These are phyloP conservation scores for Pseudomassariella vexata DNA, from an alignment of 2,329 filamentous ascomycete species.

Conservation along the genomic window DNA sequence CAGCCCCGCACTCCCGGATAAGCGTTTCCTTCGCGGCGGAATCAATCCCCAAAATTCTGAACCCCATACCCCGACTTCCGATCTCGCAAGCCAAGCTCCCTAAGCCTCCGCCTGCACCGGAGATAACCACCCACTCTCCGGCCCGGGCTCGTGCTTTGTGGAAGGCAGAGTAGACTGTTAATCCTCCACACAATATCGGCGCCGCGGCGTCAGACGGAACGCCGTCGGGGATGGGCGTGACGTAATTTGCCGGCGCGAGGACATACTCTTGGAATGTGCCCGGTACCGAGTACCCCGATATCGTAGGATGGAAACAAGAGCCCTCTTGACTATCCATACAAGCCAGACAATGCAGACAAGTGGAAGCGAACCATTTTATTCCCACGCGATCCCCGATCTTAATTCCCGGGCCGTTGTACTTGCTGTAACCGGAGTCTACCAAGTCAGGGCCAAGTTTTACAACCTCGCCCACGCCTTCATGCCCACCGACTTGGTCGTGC, in stretches of 20 bases:
- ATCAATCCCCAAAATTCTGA: conserved; percentile 62
- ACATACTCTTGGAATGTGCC: conserved; percentile 71
- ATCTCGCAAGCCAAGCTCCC: conserved; percentile 42
- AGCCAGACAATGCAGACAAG: conserved; percentile 46
- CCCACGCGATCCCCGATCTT: conserved; percentile 65
- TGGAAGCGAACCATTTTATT: conserved; percentile 60
- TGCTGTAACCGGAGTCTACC: background rate
- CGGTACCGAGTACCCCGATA: conserved; percentile 63
- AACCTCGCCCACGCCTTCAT: conserved; percentile 62
- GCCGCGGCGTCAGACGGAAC: conserved; percentile 56
- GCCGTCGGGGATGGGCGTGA: conserved; percentile 61
- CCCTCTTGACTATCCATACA: conserved; percentile 55
- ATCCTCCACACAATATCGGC: conserved; percentile 62
- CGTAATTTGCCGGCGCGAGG: conserved; percentile 58
- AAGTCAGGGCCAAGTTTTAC: conserved; percentile 52
- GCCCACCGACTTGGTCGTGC: conserved; percentile 59
- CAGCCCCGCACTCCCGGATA: conserved; percentile 54
- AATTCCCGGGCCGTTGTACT: conserved; percentile 46
- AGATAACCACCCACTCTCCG: conserved; percentile 56
- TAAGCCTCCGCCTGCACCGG: conserved; percentile 57
- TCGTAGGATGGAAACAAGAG: conserved; percentile 54
- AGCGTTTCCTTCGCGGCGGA: conserved; percentile 54
- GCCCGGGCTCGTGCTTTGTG: conserved; percentile 53
- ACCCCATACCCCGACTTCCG: conserved; percentile 43
- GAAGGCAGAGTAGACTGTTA: conserved; percentile 62